Percentiles rank a stretch among this genome's conserved stretches.
phyloP scores from a whole-genome alignment of 352 stramenopile species.

The Globisporangium iwayamae region DNA sequence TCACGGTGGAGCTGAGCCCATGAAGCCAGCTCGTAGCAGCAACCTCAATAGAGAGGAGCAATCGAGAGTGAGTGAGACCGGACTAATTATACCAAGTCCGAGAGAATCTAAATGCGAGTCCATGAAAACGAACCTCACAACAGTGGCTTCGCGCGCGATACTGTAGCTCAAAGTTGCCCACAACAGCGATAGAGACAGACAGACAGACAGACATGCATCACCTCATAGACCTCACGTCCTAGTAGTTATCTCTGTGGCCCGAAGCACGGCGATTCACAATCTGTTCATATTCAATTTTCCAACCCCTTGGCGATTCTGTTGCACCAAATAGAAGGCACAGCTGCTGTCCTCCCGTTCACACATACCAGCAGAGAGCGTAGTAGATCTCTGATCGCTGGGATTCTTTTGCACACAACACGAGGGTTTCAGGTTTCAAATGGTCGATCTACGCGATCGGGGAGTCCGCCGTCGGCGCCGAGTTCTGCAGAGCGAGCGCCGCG shows the following conservation, averaged over 20 bases:
- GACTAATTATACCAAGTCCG: too few species aligned
- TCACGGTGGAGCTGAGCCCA: too few species aligned
- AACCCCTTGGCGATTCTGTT: neutral
- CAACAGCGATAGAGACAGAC: too few species aligned
- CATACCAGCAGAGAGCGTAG: neutral
- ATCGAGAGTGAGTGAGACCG: too few species aligned
- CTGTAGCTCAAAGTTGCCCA: too few species aligned
- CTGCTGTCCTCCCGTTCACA: neutral
- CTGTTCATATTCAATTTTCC: neutral
- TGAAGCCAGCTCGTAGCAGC: neutral
- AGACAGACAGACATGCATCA: too few species aligned
- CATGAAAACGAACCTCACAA: too few species aligned
- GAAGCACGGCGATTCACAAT: neutral
- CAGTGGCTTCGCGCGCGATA: too few species aligned
- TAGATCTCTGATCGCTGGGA: neutral
- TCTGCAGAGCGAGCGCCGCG: neutral
- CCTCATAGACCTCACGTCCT: neutral
- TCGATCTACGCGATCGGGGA: neutral
- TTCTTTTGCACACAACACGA: neutral
- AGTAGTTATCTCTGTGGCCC: too few species aligned
- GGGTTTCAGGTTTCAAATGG: neutral
- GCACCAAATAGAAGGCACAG: neutral
- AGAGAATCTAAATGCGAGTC: too few species aligned
- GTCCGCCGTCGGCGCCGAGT: neutral
- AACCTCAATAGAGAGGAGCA: too few species aligned